Evolutionary conservation across 768 basidiomycete genomes (phyloP).

Genomic region (Crassisporium funariophilum): DNA sequence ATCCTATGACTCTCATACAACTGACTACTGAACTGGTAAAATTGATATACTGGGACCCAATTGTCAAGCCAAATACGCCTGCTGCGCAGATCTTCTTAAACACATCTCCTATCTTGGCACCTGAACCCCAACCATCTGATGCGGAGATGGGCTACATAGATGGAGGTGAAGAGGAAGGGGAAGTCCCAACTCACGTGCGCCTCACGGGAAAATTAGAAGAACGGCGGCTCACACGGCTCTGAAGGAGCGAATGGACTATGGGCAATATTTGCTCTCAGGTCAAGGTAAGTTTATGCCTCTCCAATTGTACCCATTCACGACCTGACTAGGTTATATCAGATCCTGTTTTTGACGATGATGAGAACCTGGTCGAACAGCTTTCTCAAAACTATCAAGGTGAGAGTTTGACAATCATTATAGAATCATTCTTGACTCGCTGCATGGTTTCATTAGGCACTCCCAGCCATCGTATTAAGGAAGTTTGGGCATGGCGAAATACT

Average conservation of each 20-base stretch:
- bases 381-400: neutral
- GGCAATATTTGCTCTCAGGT: conserved; percentile 3
- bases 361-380: neutral
- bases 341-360: too few species aligned
- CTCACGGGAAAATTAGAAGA: neutral
- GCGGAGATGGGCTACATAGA: neutral
- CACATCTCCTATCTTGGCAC: neutral
- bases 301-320: neutral
- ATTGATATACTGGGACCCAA: neutral
- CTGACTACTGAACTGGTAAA: neutral
- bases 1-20: neutral
- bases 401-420: neutral
- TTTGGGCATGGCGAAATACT: neutral
- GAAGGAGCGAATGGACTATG: neutral
- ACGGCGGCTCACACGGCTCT: neutral
- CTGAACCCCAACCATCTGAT: neutral
- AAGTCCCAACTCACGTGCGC: neutral
- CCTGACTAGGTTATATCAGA: neutral
- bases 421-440: neutral
- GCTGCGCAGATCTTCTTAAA: neutral
- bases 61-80: neutral
- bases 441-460: neutral
- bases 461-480: neutral
- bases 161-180: neutral
- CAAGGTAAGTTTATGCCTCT: neutral